phyloP scores from a whole-genome alignment of 495 filamentous ascomycete species.

The Sordaria brevicollis region DNA sequence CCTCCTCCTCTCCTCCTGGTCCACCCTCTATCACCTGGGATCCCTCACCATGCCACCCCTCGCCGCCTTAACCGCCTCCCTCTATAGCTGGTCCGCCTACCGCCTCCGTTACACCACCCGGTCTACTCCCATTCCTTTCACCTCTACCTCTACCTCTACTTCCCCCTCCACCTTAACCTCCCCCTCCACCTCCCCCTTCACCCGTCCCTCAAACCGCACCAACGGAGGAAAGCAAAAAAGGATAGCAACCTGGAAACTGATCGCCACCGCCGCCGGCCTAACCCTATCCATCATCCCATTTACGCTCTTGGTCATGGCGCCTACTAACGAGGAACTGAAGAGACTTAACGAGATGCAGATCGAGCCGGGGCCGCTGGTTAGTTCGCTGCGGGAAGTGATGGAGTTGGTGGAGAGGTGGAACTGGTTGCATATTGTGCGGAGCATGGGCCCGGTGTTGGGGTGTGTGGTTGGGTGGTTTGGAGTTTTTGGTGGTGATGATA shows the following conservation, averaged over 20 bases:
- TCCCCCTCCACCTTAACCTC: background rate
- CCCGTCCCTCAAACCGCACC: too few relatives aligned
- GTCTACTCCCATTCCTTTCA: too few relatives aligned
- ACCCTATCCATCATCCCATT: slow-evolving; percentile 23
- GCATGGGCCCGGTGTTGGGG: background rate
- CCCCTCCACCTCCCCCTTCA: too few relatives aligned
- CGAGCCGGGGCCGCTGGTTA: background rate
- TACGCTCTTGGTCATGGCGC: slow-evolving; percentile 21
- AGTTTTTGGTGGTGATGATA: background rate
- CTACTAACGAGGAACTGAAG: slow-evolving; percentile 23
- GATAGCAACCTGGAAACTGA: background rate
- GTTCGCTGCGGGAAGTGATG: background rate
- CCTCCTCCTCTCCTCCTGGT: background rate
- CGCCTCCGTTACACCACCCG: too few relatives aligned
- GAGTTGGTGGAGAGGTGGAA: background rate
- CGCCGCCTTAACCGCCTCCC: background rate
- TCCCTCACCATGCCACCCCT: background rate
- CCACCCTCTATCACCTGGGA: background rate
- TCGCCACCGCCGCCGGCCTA: background rate
- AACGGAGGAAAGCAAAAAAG: too few relatives aligned
- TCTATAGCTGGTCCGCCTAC: background rate
- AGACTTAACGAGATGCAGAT: slow-evolving; percentile 3
- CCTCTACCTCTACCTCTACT: background rate
- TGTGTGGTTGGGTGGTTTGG: background rate
- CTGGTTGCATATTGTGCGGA: background rate